These are phyloP conservation scores for Fusarium zealandicum DNA, from an alignment of 2,329 filamentous ascomycete species.

Conservation along the genomic window DNA sequence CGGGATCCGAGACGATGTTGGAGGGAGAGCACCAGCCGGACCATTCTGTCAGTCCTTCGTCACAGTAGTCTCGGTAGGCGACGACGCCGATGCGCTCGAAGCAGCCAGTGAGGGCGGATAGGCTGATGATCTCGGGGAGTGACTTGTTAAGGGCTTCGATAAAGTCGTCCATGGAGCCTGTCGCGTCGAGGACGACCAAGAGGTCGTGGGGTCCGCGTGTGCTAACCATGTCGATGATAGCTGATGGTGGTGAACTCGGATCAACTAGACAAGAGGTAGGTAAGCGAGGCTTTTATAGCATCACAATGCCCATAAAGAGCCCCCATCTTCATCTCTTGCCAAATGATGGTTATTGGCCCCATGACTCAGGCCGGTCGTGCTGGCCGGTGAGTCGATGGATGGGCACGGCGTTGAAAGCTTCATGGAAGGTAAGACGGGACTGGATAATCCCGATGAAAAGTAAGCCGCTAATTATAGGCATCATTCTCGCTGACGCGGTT, in stretches of 20 bases:
- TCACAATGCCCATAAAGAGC: not conserved
- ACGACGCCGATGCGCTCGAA: conserved; percentile 59
- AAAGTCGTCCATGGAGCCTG: conserved; percentile 54
- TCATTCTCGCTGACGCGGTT: no score
- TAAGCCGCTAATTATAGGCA: no score
- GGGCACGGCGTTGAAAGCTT: not conserved
- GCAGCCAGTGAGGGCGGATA: conserved; percentile 56
- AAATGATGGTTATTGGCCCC: not conserved
- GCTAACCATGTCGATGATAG: conserved; percentile 18
- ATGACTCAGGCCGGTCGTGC: conserved; percentile 30
- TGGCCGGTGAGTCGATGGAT: conserved; percentile 29
- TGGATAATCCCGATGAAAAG: no score
- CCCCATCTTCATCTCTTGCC: conserved; percentile 6
- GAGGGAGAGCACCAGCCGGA: conserved; percentile 55
- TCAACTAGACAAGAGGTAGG: not conserved
- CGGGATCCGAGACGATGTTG: conserved; percentile 11
- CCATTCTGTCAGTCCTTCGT: conserved; percentile 51
- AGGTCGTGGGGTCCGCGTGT: conserved; percentile 50
- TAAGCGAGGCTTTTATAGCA: conserved; percentile 1
- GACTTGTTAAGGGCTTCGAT: conserved; percentile 53
- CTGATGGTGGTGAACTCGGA: not conserved
- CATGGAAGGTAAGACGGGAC: no score
- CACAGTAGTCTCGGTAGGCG: conserved; percentile 58
- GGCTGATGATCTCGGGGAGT: conserved; percentile 58
- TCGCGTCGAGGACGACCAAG: conserved; percentile 56